Evolutionary conservation across 805 yeast species (phyloP), one percentile per base, ranked within the genome.

Genomic region (Candida wancherniae): DNA sequence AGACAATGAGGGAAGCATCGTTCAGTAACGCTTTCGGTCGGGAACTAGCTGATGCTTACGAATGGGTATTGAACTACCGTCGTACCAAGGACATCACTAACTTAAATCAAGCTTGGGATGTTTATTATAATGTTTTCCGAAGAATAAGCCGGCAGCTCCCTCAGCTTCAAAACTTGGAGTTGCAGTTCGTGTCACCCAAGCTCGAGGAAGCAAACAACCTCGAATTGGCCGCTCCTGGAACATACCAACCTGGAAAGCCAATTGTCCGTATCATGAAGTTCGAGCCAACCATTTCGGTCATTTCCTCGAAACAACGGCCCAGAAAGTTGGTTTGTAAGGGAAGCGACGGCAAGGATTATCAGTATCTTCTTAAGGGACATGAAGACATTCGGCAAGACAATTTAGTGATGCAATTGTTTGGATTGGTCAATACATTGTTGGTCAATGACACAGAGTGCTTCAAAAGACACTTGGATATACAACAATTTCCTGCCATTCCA

Each of bases 311-410:
- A 52, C 99, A 94, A 59, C 75, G 97, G 48, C 99, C 99, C 5
- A 76, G 99, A 51, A 77, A 84, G 47, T 57, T 86, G 37, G 73
- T 79, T 10, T 74, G 86, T 28, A 68, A 71, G 39, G 98, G 97
- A 8, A 82, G 84, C 47, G 96, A 92, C 57, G 98, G 98, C 37
- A 84, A 83, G 49, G 84, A 81, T 22, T 87, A 94, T 53, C 83
- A 75, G 47, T 94, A 77, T 57, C 61, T 70, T 2, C 67, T 92
- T 50, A 92, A 92, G 59, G 98, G 97, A 1, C 97, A 92, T 52
- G 99, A 92, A 61, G 99, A 92, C 67, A 85, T 92, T 32, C 75
- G 99, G 51, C 99, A 92, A 55, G 99, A 92, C 61, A 85, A 86
- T 50, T 70, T 94, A 56, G 99, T 90, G 16, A 92, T 92, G 98